Percentiles rank a stretch among this genome's conserved stretches.
These are phyloP conservation scores for Curvularia lunata DNA, from an alignment of 2,329 filamentous ascomycete genomes.

Conservation along the genomic window DNA sequence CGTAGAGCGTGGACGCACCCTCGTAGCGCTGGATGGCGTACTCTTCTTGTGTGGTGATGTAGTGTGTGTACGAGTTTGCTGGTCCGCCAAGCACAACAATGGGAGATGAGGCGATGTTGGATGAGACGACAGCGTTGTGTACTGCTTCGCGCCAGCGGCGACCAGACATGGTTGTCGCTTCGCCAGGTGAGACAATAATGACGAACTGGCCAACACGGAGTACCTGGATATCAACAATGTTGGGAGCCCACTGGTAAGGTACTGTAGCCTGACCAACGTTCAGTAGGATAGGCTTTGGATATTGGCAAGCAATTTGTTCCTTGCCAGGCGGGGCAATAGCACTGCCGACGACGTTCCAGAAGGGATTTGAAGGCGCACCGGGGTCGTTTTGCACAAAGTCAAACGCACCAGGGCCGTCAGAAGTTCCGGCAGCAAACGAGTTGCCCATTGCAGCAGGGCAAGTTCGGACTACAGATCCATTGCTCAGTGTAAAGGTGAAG, in stretches of 20 bases:
- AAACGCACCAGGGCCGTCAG: slow-evolving; percentile 87
- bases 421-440: slow-evolving; percentile 90
- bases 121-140: slow-evolving; percentile 33
- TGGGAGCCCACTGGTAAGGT: slow-evolving; percentile 89
- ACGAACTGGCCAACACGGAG: slow-evolving; percentile 84
- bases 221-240: slow-evolving; percentile 87
- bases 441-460: slow-evolving; percentile 90
- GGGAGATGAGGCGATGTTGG: slow-evolving; percentile 32
- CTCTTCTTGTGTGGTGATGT: slow-evolving; percentile 79
- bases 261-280: slow-evolving; percentile 81
- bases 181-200: slow-evolving; percentile 83
- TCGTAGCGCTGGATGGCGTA: slow-evolving; percentile 89
- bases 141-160: slow-evolving; percentile 75
- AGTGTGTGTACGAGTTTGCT: slow-evolving; percentile 89
- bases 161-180: slow-evolving; percentile 91
- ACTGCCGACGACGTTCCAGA: slow-evolving; percentile 79
- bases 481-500: slow-evolving; percentile 74
- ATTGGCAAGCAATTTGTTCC: slow-evolving; percentile 77
- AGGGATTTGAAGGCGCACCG: slow-evolving; percentile 74
- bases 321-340: slow-evolving; percentile 73
- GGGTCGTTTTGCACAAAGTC: slow-evolving; percentile 91
- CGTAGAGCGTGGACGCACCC: slow-evolving; percentile 90
- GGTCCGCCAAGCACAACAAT: slow-evolving; percentile 87
- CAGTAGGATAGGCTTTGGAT: slow-evolving; percentile 81
- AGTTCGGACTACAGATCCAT: slow-evolving; percentile 73